Conservation (phyloP, 2,329 filamentous ascomycete genomes). For the Ceratocystis ficicola region DNA sequence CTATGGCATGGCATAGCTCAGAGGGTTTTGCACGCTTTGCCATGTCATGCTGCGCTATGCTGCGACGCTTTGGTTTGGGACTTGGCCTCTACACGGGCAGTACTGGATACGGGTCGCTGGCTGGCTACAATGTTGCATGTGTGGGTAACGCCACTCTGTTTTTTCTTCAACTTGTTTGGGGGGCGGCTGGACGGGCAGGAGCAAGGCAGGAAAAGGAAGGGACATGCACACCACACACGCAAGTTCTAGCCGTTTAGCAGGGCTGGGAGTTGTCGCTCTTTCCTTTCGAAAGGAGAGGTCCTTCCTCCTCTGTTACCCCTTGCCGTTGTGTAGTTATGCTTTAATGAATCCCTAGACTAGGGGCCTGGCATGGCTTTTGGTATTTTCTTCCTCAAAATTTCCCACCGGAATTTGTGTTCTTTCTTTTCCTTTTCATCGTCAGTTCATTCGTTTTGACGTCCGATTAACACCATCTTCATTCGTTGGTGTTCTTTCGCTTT, state of each 20-base stretch:
- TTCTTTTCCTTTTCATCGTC: constrained; percentile 7
- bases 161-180: not conserved
- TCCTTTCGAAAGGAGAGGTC: no score
- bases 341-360: not conserved
- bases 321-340: not conserved
- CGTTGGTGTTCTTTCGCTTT: not conserved
- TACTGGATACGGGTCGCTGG: no score
- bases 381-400: not conserved
- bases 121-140: not conserved
- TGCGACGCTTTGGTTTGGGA: no score
- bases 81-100: no score
- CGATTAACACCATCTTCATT: not conserved
- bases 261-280: constrained; percentile 11
- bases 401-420: not conserved
- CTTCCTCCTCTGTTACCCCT: not conserved
- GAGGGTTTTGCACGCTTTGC: not conserved
- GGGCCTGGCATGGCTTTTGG: not conserved
- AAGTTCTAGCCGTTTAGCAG: constrained; percentile 12
- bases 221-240: not conserved
- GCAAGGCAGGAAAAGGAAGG: not conserved
- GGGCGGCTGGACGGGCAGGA: no score
- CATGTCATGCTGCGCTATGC: no score
- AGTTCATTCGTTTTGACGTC: constrained; percentile 6
- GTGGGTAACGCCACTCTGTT: not conserved
- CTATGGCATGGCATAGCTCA: constrained; percentile 11